Base-by-base conservation (phyloP, 768 basidiomycete species). In the Russula brevipes region DNA sequence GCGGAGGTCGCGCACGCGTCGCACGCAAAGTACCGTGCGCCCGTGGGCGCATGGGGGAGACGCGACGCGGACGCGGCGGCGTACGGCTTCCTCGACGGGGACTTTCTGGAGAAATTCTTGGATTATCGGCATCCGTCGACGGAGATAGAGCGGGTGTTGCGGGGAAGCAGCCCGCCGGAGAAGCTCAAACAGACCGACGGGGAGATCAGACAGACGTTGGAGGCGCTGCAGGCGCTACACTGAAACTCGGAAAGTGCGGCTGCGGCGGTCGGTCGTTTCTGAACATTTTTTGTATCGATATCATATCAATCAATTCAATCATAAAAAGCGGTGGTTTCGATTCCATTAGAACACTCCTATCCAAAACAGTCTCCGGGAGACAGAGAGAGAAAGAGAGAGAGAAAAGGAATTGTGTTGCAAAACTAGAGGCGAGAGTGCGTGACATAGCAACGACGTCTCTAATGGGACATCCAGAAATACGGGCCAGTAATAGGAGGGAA, bases 81-180 rank as follows among this genome's bases (percentile, higher is more conserved):
- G 1, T 80, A 79, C 45, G 93, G 92, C 16, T 94, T 97, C 79
- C 77, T 97, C 35, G 94, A 97, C 64, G 94, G 94, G 1, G 88
- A 91, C 70, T 89, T 94, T 66, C 71, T 97, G 19, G 90, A 94
- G 72, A 75, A 77, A 19, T 85, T 89, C 72, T 77, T 87, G 57
- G 73, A 73, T 17, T 76, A 79, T 53, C 71, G 70, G 42, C 72
- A 69, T 12, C 74, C 79, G 19, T 73, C 78, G 0, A 69, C 76
- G 5, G 73, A 78, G 30, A 74, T 84, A n/a, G 72, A 80, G 57
- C 74, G 78, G 62, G 82, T 90, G 10, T 74, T 87, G 67, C 69
- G 76, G 35, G 90, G 89, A 9, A 73, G 76, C 17, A 84, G 76
- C 58, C 79, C 83, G 55, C 82, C 82, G 3, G 88, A 92, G 73